A percentile compares a stretch with the other conserved stretches of the same genome.
Conservation (phyloP, 2,329 filamentous ascomycete species). For the Talaromyces marneffei region DNA sequence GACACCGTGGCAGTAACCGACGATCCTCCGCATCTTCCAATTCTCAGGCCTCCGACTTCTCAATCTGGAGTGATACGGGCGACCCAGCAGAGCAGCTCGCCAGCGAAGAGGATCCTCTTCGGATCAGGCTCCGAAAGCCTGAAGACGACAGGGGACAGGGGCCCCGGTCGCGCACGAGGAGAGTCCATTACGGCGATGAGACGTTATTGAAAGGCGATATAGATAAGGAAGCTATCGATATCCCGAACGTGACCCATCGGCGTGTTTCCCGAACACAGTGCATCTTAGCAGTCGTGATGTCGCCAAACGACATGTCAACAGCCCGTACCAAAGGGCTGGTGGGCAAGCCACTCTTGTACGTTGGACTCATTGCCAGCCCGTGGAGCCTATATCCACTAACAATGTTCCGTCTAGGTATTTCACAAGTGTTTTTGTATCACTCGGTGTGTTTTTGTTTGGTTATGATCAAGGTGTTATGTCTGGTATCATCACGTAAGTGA, state of each 20-base stretch:
- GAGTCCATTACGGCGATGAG: conserved; percentile 56
- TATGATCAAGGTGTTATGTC: conserved; percentile 63
- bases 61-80: conserved; percentile 87
- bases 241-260: conserved; percentile 63
- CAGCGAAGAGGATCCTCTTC: conserved; percentile 75
- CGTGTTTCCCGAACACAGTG: conserved; percentile 62
- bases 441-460: conserved; percentile 60
- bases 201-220: conserved; percentile 23
- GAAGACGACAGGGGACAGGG: conserved; percentile 49
- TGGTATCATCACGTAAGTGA: conserved; percentile 60
- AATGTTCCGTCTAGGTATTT: conserved; percentile 62
- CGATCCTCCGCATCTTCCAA: conserved; percentile 47
- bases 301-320: conserved; percentile 60
- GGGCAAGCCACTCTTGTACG: conserved; percentile 87
- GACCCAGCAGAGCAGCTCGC: conserved; percentile 89
- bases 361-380: conserved; percentile 15
- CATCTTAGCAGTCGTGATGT: conserved; percentile 78
- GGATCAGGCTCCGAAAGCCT: conserved; percentile 61
- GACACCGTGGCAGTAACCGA: conserved; percentile 37
- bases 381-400: not conserved
- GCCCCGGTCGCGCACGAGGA: conserved; percentile 33
- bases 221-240: conserved; percentile 54
- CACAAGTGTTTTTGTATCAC: conserved; percentile 70
- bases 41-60: conserved; percentile 62
- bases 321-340: conserved; percentile 83